A percentile compares a stretch with the other conserved stretches of the same genome.
phyloP scores from a whole-genome alignment of 345 rosid genomes.

The Cardamine chenopodiifolia region DNA sequence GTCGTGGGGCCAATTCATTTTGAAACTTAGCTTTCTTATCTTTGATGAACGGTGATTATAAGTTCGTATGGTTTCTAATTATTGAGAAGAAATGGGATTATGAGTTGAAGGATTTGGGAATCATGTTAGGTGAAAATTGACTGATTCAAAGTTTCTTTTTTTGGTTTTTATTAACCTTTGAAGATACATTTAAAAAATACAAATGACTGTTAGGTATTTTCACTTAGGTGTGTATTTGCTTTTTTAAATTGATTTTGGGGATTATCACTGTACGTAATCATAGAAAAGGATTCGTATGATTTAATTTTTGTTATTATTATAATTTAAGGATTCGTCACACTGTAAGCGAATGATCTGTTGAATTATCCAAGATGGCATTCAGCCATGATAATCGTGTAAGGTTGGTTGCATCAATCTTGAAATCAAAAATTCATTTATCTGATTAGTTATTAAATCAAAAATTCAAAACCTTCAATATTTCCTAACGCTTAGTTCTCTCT shows the following conservation, averaged over 20 bases:
- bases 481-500: not conserved
- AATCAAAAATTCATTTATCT: not conserved
- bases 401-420: slow-evolving; percentile 6
- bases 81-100: not conserved
- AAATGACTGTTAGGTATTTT: too few relatives aligned
- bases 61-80: slow-evolving; percentile 2
- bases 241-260: not conserved
- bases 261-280: slow-evolving; percentile 11
- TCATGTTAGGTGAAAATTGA: slow-evolving; percentile 14
- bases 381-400: slow-evolving; percentile 22
- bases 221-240: slow-evolving; percentile 1
- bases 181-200: not conserved
- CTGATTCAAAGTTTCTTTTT: too few relatives aligned
- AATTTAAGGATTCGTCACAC: slow-evolving; percentile 29
- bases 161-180: not conserved
- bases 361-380: slow-evolving; percentile 31
- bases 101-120: slow-evolving; percentile 17
- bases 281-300: slow-evolving; percentile 20
- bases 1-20: not conserved
- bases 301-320: not conserved
- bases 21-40: not conserved
- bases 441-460: not conserved
- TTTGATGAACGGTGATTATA: not conserved
- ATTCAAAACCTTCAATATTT: not conserved
- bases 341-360: slow-evolving; percentile 22